Percentiles rank a stretch among this genome's conserved stretches.
Evolutionary conservation across 2,329 filamentous ascomycete genomes (phyloP).

Genomic region (Cordyceps cateniannulata): DNA sequence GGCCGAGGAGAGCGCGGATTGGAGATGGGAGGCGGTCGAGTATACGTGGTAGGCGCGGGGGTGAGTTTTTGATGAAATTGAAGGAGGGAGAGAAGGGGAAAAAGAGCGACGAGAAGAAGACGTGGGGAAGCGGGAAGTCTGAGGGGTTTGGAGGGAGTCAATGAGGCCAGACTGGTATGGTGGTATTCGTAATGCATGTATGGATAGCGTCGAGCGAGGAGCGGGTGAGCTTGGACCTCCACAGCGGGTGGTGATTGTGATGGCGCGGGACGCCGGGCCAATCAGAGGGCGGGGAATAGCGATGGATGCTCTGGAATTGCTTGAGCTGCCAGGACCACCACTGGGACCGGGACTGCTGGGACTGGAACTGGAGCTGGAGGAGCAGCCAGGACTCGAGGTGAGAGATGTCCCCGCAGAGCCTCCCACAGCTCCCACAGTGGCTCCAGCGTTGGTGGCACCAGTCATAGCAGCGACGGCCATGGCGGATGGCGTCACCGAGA

Average conservation of each 20-base stretch:
- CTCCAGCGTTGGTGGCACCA: neutral
- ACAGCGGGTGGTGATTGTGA: neutral
- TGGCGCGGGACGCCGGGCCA: neutral
- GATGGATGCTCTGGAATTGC: neutral
- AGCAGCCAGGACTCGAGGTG: too few species aligned
- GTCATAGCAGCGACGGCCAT: neutral
- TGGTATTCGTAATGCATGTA: neutral
- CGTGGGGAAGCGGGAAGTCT: neutral
- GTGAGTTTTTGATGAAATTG: neutral
- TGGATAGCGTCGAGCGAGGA: neutral
- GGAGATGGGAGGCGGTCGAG: neutral
- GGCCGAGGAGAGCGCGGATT: slow-evolving; percentile 1
- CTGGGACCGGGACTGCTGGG: too few species aligned
- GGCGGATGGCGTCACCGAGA: slow-evolving; percentile 9
- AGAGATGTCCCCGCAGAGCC: too few species aligned
- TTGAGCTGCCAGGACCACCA: neutral
- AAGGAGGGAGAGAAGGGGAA: neutral
- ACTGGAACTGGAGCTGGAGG: too few species aligned
- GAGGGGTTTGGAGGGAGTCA: neutral
- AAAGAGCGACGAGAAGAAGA: neutral
- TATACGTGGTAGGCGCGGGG: slow-evolving; percentile 8
- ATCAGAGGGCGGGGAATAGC: neutral
- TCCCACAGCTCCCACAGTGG: neutral
- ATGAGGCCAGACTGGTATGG: slow-evolving; percentile 3
- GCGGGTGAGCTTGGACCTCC: neutral